Conservation (phyloP, 805 yeast genomes). For the Ogataea paraovalis region DNA sequence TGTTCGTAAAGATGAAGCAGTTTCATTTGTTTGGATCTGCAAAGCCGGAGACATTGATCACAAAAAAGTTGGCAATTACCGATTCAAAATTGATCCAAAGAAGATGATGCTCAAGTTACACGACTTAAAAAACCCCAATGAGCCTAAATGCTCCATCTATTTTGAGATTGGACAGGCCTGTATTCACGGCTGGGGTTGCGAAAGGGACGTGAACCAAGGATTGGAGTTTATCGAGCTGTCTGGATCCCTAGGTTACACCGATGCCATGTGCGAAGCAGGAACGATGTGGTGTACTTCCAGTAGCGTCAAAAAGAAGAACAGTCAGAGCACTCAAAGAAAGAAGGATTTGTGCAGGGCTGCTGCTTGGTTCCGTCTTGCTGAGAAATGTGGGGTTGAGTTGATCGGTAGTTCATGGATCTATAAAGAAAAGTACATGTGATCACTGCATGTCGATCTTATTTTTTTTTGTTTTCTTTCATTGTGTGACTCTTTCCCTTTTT, state of each 20-base stretch:
- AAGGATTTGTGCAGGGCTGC: constrained; percentile 62
- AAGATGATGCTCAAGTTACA: constrained; percentile 23
- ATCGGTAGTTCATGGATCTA: constrained; percentile 75
- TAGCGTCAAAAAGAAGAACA: constrained; percentile 14
- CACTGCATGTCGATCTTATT: no score
- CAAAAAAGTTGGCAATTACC: constrained; percentile 7
- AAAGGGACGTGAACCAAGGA: constrained; percentile 53
- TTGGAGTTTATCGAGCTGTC: constrained; percentile 58
- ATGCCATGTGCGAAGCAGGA: constrained; percentile 69
- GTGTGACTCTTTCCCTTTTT: background rate
- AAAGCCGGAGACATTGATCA: constrained; percentile 42
- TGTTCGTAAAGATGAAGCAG: constrained; percentile 48
- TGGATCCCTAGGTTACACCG: constrained; percentile 62
- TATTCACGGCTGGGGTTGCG: constrained; percentile 53
- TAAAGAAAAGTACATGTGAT: constrained; percentile 51
- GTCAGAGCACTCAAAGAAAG: constrained; percentile 45
- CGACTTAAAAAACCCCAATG: constrained; percentile 5
- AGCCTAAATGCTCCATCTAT: constrained; percentile 18
- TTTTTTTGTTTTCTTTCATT: background rate
- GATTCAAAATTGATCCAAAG: constrained; percentile 33
- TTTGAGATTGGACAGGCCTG: constrained; percentile 60
- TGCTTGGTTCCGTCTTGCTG: constrained; percentile 66
- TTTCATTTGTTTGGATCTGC: constrained; percentile 58
- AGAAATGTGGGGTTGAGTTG: constrained; percentile 52
- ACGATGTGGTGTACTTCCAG: constrained; percentile 48